Percentiles rank a stretch among this genome's conserved stretches.
These are phyloP conservation scores for Vigna trinervia DNA, from an alignment of 306 rosid species.

Conservation along the genomic window DNA sequence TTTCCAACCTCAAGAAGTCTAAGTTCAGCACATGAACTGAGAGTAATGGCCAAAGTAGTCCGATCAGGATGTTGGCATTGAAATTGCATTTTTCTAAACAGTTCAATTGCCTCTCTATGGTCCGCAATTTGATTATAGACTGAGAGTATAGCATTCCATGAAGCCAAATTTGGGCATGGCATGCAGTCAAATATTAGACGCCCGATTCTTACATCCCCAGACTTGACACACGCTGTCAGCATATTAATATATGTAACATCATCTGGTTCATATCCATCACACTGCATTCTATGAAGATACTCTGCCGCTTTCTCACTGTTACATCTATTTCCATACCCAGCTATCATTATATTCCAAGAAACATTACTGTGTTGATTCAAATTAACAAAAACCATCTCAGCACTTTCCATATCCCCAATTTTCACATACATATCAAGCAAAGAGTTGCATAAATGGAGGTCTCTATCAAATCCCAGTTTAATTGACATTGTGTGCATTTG, in stretches of 20 bases:
- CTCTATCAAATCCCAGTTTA: constrained; percentile 70
- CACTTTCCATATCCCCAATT: constrained; percentile 63
- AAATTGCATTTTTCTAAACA: constrained; percentile 78
- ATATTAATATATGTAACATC: constrained; percentile 74
- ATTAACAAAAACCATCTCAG: constrained; percentile 62
- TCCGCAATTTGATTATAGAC: constrained; percentile 63
- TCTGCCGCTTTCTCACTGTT: constrained; percentile 59
- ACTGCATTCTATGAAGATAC: constrained; percentile 58
- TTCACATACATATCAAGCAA: constrained; percentile 81
- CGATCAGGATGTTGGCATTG: constrained; percentile 60
- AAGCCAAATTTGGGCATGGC: constrained; percentile 62
- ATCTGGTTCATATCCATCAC: constrained; percentile 64
- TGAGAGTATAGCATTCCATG: constrained; percentile 88
- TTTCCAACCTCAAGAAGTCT: constrained; percentile 64
- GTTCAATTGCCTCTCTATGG: constrained; percentile 58
- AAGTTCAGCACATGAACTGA: constrained; percentile 70
- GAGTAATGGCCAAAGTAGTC: constrained; percentile 69
- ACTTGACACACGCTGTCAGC: constrained; percentile 71
- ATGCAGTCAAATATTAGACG: constrained; percentile 73
- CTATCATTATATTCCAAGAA: constrained; percentile 84
- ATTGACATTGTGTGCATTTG: constrained; percentile 61
- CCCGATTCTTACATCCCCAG: constrained; percentile 64
- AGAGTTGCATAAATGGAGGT: constrained; percentile 73
- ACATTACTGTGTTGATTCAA: constrained; percentile 56
- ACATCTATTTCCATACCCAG: constrained; percentile 67